Base-by-base conservation (phyloP, 371 early-diverging fungal genomes). In the Neoconidiobolus thromboides region DNA sequence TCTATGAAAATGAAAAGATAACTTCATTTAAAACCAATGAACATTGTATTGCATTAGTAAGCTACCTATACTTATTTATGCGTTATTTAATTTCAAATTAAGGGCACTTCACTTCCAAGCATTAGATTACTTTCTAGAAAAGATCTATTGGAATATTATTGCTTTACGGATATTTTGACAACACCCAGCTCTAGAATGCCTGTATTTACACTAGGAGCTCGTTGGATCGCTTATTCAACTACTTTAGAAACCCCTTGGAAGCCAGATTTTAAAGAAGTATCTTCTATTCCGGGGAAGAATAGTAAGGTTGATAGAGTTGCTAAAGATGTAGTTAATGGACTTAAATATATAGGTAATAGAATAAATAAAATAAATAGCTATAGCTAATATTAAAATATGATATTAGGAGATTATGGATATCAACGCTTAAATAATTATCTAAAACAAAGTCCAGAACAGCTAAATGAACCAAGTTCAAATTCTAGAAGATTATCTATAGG, bases 311-410 rank as follows among this genome's bases (percentile, higher is more conserved):
- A 62, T 48, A 50, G 76, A 37, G 79, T 82, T 39, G 82, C 82
- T 2, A 81, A 81, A 55, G 84, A 82, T 63, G 80, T 84, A 37
- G 76, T 79, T 58, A 78, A 80, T 60, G 82, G 84, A n/a, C 76
- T 84, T 61, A 84, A 77, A 48, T 67, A 77, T 42, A 62, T 84
- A 10, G 74, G 84, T 69, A 77, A 72, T 56, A 62, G 47, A 2
- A 2, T n/a, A 6, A 2, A 14, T 46, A 50, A 15, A 10, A 12
- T 43, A 43, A 15, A n/a, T 10, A 12, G 3, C 44, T 57, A 43
- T 6, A 41, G 44, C 41, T 43, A n/a, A 40, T 41, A 36, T 0
- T 26, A 26, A 26, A 26, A 26, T 26, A 26, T 26, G 26, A 26
- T 26, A 26, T 26, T 43, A 57, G 57, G 57, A 5, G 57, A 57